Evolutionary conservation across 2,329 filamentous ascomycete species (phyloP).

Genomic region (Apiospora aurea): DNA sequence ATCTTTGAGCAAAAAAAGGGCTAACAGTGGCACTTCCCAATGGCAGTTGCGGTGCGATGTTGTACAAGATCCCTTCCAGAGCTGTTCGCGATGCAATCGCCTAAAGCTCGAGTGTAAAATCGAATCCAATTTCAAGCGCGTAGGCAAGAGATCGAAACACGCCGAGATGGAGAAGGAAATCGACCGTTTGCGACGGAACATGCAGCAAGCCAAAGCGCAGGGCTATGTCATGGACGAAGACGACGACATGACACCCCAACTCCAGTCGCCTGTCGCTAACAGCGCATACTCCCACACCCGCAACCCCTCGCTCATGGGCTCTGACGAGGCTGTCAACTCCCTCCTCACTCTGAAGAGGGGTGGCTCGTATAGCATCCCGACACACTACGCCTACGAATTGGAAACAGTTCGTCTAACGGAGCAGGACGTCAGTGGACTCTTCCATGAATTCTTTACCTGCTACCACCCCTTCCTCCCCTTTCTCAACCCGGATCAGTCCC

Average conservation of each 20-base stretch:
- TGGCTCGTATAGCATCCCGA: conserved; percentile 64
- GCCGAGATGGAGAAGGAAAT: conserved; percentile 89
- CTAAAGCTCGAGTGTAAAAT: conserved; percentile 85
- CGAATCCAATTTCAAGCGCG: conserved; percentile 85
- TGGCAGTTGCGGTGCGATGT: conserved; percentile 81
- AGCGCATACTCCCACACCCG: conserved; percentile 65
- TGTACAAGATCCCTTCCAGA: conserved; percentile 78
- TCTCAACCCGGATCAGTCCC: conserved; percentile 69
- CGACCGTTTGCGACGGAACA: conserved; percentile 68
- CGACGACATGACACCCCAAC: conserved; percentile 55
- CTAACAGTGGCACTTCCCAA: conserved; percentile 21
- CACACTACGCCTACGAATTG: conserved; percentile 66
- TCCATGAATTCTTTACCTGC: conserved; percentile 75
- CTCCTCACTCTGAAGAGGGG: conserved; percentile 71
- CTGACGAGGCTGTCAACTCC: conserved; percentile 72
- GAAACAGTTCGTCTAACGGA: conserved; percentile 70
- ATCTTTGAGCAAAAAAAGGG: conserved; percentile 7
- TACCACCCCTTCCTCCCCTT: conserved; percentile 84
- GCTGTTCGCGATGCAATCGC: conserved; percentile 79
- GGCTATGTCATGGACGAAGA: conserved; percentile 63
- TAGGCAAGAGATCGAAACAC: conserved; percentile 83
- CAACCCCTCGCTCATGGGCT: conserved; percentile 70
- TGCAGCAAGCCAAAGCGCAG: conserved; percentile 65
- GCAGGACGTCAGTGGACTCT: conserved; percentile 68
- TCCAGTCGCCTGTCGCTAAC: conserved; percentile 66